phyloP scores from a whole-genome alignment of 1,284 basidiomycete genomes.

The Paramarasmius palmivorus region DNA sequence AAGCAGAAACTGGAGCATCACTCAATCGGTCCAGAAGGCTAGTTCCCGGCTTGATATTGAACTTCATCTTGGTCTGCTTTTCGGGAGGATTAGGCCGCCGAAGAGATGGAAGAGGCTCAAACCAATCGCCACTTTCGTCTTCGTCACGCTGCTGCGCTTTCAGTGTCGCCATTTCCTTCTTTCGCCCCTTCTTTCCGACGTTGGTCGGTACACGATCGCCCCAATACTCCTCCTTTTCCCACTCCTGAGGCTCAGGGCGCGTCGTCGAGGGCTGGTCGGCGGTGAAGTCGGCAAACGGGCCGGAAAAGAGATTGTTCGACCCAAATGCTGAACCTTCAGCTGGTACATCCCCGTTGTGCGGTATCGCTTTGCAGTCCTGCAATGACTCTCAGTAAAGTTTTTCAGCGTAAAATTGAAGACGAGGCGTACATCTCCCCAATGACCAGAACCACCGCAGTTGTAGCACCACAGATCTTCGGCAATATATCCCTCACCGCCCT shows the following conservation, averaged over 20 bases:
- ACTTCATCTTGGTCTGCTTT: constrained; percentile 14
- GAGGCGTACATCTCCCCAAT: constrained; percentile 82
- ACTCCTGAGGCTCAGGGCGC: constrained; percentile 32
- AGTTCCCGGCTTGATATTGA: constrained; percentile 5
- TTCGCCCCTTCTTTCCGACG: constrained; percentile 64
- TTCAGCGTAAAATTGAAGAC: constrained; percentile 1
- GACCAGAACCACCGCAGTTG: constrained; percentile 80
- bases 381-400: constrained; percentile 2
- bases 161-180: constrained; percentile 59
- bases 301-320: constrained; percentile 61
- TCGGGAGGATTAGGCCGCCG: constrained; percentile 22
- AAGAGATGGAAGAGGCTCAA: constrained; percentile 27
- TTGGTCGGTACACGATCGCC: constrained; percentile 45
- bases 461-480: constrained; percentile 82
- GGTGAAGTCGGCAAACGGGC: constrained; percentile 68
- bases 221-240: constrained; percentile 40
- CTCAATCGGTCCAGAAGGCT: constrained; percentile 12
- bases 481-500: constrained; percentile 79
- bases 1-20: constrained; percentile 14
- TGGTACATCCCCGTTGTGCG: constrained; percentile 49
- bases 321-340: constrained; percentile 78
- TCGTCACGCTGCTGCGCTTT: constrained; percentile 46
- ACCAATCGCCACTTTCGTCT: constrained; percentile 65
- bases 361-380: constrained; percentile 71
- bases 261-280: constrained; percentile 26